Evolutionary conservation across 1,284 basidiomycete genomes (phyloP).

Genomic region (Cryptococcus deneoformans): DNA sequence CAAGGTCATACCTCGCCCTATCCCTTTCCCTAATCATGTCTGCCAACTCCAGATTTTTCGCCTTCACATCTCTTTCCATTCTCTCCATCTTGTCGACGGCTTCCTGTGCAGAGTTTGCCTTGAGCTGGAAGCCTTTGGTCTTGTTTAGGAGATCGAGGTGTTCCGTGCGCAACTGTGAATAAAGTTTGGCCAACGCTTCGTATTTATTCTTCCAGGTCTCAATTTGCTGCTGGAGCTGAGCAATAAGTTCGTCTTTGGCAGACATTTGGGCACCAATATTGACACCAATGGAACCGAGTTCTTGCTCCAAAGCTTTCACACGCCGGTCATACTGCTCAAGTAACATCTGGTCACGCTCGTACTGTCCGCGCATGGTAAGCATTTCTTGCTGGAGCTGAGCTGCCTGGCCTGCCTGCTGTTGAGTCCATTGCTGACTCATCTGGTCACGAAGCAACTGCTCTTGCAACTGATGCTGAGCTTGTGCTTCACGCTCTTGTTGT

Average conservation of each 20-base stretch:
- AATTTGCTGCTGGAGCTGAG: constrained; percentile 95
- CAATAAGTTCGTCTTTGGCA: constrained; percentile 94
- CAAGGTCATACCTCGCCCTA: constrained; percentile 93
- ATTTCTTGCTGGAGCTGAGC: constrained; percentile 84
- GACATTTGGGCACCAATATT: constrained; percentile 85
- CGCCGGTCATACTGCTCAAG: constrained; percentile 97
- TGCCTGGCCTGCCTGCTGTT: constrained; percentile 57
- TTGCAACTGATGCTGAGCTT: constrained; percentile 79
- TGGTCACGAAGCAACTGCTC: constrained; percentile 88
- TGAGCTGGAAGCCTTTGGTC: constrained; percentile 96
- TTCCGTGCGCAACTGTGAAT: constrained; percentile 95
- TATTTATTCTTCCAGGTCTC: constrained; percentile 98
- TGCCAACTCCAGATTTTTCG: constrained; percentile 96
- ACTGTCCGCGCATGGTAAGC: constrained; percentile 91
- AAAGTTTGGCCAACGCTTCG: constrained; percentile 96
- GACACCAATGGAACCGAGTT: constrained; percentile 71
- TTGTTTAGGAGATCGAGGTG: constrained; percentile 97
- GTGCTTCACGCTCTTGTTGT: constrained; percentile 78
- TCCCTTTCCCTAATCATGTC: constrained; percentile 99
- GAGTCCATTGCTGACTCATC: constrained; percentile 58
- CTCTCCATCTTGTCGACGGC: constrained; percentile 99
- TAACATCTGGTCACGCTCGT: constrained; percentile 97
- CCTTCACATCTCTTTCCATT: constrained; percentile 97
- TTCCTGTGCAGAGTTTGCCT: constrained; percentile 97
- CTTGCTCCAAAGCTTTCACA: constrained; percentile 93